phyloP scores from a whole-genome alignment of 176 grass and related monocot species.

The Hordeum vulgare region DNA sequence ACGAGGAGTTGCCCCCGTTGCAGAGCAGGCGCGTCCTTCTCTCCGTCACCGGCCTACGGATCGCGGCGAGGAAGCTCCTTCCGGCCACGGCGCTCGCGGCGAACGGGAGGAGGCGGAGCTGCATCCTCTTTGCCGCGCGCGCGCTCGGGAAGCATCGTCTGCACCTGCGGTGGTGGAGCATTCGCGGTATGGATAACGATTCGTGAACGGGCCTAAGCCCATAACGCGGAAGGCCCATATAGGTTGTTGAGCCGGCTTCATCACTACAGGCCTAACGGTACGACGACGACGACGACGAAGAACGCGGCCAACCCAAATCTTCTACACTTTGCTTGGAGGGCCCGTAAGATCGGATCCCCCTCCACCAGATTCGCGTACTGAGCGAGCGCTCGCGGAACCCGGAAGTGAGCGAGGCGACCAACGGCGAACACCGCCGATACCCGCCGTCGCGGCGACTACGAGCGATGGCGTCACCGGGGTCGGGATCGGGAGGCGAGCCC shows the following conservation, averaged over 20 bases:
- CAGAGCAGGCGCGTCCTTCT: neutral
- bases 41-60: neutral
- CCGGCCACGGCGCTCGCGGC: slow-evolving; percentile 23
- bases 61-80: neutral
- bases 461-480: slow-evolving; percentile 24
- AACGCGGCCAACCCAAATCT: neutral
- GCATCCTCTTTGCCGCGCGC: neutral
- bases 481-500: slow-evolving; percentile 15
- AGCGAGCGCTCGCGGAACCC: slow-evolving; percentile 24
- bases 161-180: slow-evolving; percentile 6
- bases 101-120: slow-evolving; percentile 12
- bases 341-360: neutral
- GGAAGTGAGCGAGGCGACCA: slow-evolving; percentile 22
- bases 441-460: neutral
- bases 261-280: neutral
- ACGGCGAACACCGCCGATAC: neutral
- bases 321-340: neutral
- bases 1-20: slow-evolving; percentile 8
- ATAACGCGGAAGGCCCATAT: neutral
- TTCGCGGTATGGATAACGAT: slow-evolving; percentile 27
- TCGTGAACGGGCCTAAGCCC: neutral
- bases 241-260: neutral
- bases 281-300: no score
- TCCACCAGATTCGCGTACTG: slow-evolving; percentile 15
- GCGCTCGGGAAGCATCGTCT: neutral